These are phyloP conservation scores for Hemisphaericaspora subhashii DNA, from an alignment of 1,139 yeast species.

Conservation along the genomic window DNA sequence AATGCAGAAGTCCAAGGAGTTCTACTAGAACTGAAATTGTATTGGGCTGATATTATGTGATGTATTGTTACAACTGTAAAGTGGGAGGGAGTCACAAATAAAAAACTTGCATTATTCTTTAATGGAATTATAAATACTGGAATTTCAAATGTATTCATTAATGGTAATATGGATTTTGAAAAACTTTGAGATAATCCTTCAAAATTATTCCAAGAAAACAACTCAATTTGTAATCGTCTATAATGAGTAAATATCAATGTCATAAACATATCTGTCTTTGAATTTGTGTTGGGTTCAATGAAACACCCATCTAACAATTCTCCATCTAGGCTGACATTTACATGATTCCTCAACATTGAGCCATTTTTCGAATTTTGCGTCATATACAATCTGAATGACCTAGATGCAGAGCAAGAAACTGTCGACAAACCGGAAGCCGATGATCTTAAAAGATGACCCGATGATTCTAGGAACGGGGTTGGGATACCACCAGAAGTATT, in stretches of 20 bases:
- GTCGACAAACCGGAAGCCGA: conserved; percentile 35
- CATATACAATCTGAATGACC: conserved; percentile 38
- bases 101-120: conserved; percentile 30
- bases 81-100: conserved; percentile 31
- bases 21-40: conserved; percentile 26
- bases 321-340: conserved; percentile 44
- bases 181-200: conserved; percentile 25
- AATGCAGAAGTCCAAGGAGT: conserved; percentile 23
- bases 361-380: conserved; percentile 38
- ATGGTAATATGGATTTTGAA: conserved; percentile 29
- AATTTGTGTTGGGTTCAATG: conserved; percentile 32
- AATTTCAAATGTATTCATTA: conserved; percentile 36
- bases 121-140: conserved; percentile 45
- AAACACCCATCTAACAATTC: conserved; percentile 44
- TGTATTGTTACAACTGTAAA: conserved; percentile 38
- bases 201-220: conserved; percentile 44
- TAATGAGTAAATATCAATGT: conserved; percentile 36
- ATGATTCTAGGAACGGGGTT: conserved; percentile 27
- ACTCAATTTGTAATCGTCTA: conserved; percentile 35
- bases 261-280: conserved; percentile 33
- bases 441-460: conserved; percentile 36
- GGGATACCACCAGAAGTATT: conserved; percentile 23
- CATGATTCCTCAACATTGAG: conserved; percentile 35
- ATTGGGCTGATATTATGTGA: conserved; percentile 49
- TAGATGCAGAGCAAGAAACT: conserved; percentile 39